Percentiles rank a stretch among this genome's conserved stretches.
These are phyloP conservation scores for Craspedostauros australis DNA, from an alignment of 108 stramenopile genomes.

Conservation along the genomic window DNA sequence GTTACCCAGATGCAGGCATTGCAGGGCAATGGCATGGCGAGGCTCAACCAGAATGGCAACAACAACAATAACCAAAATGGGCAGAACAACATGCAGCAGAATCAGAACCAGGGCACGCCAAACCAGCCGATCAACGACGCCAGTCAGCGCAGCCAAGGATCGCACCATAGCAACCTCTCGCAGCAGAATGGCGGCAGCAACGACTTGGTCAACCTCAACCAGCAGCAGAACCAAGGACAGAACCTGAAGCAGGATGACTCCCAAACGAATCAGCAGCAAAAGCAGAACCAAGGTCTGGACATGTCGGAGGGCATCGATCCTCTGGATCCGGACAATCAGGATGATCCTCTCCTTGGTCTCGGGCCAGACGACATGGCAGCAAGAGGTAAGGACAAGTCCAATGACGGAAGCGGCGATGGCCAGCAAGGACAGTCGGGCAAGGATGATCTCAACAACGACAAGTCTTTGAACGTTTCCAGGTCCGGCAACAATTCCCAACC, in stretches of 20 bases:
- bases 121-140: neutral
- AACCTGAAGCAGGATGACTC: neutral
- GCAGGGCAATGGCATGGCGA: constrained; percentile 5
- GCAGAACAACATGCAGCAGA: constrained; percentile 11
- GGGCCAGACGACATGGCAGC: constrained; percentile 9
- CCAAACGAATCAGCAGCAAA: constrained; percentile 10
- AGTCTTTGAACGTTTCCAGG: neutral
- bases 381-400: neutral
- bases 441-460: constrained; percentile 1
- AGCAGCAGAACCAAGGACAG: too few species aligned
- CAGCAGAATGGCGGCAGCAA: too few species aligned
- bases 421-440: too few species aligned
- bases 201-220: too few species aligned
- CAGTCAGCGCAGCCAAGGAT: constrained; percentile 2
- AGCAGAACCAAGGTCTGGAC: constrained; percentile 9
- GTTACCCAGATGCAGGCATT: constrained; percentile 14
- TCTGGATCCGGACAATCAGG: too few species aligned
- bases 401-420: neutral
- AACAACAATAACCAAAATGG: neutral
- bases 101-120: neutral
- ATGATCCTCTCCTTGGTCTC: too few species aligned
- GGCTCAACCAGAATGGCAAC: neutral
- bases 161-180: neutral
- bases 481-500: too few species aligned
- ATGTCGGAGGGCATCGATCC: too few species aligned